Conservation (phyloP, 2,329 filamentous ascomycete genomes). For the Pseudogymnoascus sp. region DNA sequence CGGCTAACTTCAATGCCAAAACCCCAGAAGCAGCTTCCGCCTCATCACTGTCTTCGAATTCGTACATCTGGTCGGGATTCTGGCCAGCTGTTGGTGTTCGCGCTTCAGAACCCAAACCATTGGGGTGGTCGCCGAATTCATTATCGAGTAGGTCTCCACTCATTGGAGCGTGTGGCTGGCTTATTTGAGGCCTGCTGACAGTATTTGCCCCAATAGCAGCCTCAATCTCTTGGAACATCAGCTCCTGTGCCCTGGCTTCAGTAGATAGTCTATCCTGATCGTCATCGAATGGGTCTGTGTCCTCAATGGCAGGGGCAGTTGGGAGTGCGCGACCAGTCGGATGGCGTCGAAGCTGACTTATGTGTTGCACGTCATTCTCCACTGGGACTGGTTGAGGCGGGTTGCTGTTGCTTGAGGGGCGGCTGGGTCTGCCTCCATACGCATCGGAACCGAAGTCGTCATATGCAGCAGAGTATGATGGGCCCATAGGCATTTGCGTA, state of each 20-base stretch:
- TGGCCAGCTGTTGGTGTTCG: neutral
- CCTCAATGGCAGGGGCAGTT: conserved; percentile 23
- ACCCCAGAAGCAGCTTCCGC: conserved; percentile 78
- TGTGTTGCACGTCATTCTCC: conserved; percentile 11
- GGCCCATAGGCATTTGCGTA: conserved; percentile 11
- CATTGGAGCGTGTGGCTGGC: neutral
- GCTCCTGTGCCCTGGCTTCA: conserved; percentile 25
- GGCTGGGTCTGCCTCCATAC: conserved; percentile 18
- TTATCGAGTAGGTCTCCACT: conserved; percentile 41
- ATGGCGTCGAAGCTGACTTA: conserved; percentile 23
- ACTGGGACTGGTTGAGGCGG: conserved; percentile 13
- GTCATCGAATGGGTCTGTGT: conserved; percentile 16
- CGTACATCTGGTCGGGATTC: conserved; percentile 17
- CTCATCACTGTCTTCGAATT: conserved; percentile 62
- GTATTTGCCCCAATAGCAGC: conserved; percentile 22
- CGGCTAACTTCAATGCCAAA: conserved; percentile 74
- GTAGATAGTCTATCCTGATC: conserved; percentile 20
- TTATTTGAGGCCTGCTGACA: neutral
- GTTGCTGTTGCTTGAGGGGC: conserved; percentile 15
- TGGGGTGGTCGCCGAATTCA: conserved; percentile 38
- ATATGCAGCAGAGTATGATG: conserved; percentile 14
- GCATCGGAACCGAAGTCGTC: conserved; percentile 15
- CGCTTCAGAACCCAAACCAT: neutral
- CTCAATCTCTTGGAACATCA: conserved; percentile 29
- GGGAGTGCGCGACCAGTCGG: conserved; percentile 27